A percentile compares a stretch with the other conserved stretches of the same genome.
Conservation (phyloP, 2,329 filamentous ascomycete genomes). For the Calonectria pteridis region DNA sequence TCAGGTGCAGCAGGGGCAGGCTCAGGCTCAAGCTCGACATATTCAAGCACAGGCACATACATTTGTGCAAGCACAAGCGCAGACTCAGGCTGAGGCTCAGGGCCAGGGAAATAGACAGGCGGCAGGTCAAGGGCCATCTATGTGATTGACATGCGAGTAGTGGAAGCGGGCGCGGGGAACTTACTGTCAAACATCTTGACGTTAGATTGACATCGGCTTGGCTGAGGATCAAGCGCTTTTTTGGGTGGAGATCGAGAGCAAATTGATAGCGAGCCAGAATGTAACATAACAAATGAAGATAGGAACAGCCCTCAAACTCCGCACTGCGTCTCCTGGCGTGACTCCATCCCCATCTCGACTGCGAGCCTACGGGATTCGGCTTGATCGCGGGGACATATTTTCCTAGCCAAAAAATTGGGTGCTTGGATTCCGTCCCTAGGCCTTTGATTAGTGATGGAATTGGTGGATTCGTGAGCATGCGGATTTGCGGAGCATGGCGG, state of each 20-base stretch:
- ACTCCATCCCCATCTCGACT: neutral
- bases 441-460: neutral
- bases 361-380: constrained; percentile 15
- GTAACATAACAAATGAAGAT: neutral
- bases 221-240: neutral
- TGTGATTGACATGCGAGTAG: neutral
- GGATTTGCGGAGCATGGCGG: constrained; percentile 9
- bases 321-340: neutral
- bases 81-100: neutral
- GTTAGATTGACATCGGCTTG: neutral
- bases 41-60: neutral
- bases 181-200: neutral
- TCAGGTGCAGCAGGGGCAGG: too few species aligned
- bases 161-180: neutral
- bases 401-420: neutral
- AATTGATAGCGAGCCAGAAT: neutral
- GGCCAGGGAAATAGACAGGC: neutral
- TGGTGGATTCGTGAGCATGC: neutral
- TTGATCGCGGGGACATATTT: constrained; percentile 17
- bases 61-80: neutral
- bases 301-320: neutral
- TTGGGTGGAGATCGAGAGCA: neutral
- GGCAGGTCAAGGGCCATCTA: neutral
- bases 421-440: too few species aligned
- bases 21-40: neutral